Evolutionary conservation across 495 filamentous ascomycete species (phyloP), one percentile per base, ranked within the genome.

Genomic region (Podospora pseudoanserina): DNA sequence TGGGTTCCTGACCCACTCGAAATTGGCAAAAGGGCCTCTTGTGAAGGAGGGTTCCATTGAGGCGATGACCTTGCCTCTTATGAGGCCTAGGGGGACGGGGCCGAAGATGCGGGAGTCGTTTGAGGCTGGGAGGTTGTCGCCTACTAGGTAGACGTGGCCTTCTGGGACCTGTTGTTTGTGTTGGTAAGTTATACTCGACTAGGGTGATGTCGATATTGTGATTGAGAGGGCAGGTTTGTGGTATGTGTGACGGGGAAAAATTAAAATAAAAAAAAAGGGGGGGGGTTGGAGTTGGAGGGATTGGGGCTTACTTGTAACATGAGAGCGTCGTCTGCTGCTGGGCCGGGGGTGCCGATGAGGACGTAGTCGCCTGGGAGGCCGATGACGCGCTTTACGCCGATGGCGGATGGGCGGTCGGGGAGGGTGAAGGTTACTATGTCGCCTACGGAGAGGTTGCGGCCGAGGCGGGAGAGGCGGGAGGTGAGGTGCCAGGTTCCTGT

Each of bases 351-450:
- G 78, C 92, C 87, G 67, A 85, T 81, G 68, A 91, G 79, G 39
- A 97, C 93, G 80, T 95, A 97, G 80, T 99, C 95, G 16, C 95
- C 95, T 15, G 88, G 88, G 85, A 97, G 80, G 2, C 94, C 95
- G 30, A 97, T 71, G 23, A 98, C 88, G 67, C 95, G 82, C 83
- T 99, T 99, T 11, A 90, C 80, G 16, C 83, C 91, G 61, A 86
- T 77, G 28, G 84, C 81, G 39, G 7, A 13, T n/a, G 85, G 85
- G 61, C 89, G 86, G 49, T 86, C 81, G 13, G 94, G 94, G 72
- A 93, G 91, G 27, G 84, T 79, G 78, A 90, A 96, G 53, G 83
- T 84, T 65, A 98, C 88, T 18, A 97, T 89, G 79, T 99, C 95
- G 18, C 95, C 95, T 39, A 97, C 89, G 19, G 80, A 71, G 18